These are phyloP conservation scores for Pulveroboletus sp. DNA, from an alignment of 768 basidiomycete genomes.

Conservation along the genomic window DNA sequence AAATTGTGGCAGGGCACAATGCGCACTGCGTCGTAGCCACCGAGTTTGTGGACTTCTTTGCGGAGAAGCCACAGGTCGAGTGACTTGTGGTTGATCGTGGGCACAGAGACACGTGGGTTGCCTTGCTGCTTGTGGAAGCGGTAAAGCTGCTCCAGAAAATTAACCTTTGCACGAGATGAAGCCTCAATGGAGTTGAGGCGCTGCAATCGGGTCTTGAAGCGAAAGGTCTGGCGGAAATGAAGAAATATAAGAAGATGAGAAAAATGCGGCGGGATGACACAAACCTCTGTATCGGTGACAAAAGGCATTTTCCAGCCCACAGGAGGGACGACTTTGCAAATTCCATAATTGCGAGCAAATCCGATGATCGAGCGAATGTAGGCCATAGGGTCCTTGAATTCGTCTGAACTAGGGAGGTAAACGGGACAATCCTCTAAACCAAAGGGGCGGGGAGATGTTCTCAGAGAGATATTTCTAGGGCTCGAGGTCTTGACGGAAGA, in stretches of 20 bases:
- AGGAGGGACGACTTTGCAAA: slow-evolving; percentile 96
- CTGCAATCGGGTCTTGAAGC: slow-evolving; percentile 94
- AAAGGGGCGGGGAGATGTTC: slow-evolving; percentile 63
- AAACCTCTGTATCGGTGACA: slow-evolving; percentile 88
- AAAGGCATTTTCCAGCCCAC: slow-evolving; percentile 94
- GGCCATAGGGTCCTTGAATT: slow-evolving; percentile 91
- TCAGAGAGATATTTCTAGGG: slow-evolving; percentile 40
- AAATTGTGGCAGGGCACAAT: slow-evolving; percentile 11
- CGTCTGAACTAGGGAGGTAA: slow-evolving; percentile 83
- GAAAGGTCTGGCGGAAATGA: slow-evolving; percentile 57
- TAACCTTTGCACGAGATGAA: slow-evolving; percentile 92
- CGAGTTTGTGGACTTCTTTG: slow-evolving; percentile 85
- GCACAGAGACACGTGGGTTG: slow-evolving; percentile 84
- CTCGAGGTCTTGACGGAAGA: slow-evolving; percentile 65
- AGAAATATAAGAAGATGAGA: slow-evolving; percentile 23
- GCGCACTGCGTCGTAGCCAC: slow-evolving; percentile 83
- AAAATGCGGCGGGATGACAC: slow-evolving; percentile 31
- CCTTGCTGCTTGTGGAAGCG: slow-evolving; percentile 96
- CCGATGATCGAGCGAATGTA: slow-evolving; percentile 83
- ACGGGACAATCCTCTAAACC: slow-evolving; percentile 85
- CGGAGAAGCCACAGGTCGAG: slow-evolving; percentile 91
- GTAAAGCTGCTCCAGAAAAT: slow-evolving; percentile 95
- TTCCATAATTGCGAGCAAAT: slow-evolving; percentile 71
- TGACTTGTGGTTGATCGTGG: slow-evolving; percentile 88
- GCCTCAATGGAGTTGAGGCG: slow-evolving; percentile 96